phyloP scores from a whole-genome alignment of 164 flowering plant species.

The Litsea cubeba region DNA sequence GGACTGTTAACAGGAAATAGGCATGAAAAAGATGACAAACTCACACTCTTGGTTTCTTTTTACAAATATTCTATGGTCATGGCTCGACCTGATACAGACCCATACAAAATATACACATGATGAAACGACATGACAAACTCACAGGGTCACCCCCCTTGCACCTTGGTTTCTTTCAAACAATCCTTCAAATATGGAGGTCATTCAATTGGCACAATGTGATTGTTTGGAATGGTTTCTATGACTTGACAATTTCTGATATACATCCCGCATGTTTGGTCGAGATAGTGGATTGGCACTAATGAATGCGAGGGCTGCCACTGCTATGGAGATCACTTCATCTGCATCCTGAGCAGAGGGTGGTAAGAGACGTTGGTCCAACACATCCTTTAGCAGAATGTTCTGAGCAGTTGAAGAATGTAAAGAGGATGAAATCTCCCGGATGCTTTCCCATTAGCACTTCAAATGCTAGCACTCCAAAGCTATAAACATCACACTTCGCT shows the following conservation, averaged over 20 bases:
- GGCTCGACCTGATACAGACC: no score
- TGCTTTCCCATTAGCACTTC: slow-evolving; percentile 12
- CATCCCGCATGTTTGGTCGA: slow-evolving; percentile 8
- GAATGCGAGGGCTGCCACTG: slow-evolving; percentile 2
- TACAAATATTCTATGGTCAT: no score
- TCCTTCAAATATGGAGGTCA: not conserved
- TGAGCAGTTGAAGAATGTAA: not conserved
- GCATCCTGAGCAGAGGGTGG: not conserved
- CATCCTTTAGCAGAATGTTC: slow-evolving; percentile 1
- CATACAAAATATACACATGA: no score
- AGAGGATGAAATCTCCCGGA: slow-evolving; percentile 2
- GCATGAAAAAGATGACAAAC: no score
- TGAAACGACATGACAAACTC: no score
- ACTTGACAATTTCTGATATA: not conserved
- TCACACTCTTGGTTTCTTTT: no score
- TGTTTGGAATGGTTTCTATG: not conserved
- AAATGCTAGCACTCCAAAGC: slow-evolving; percentile 9
- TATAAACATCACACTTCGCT: slow-evolving; percentile 9
- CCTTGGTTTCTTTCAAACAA: no score
- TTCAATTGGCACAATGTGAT: not conserved
- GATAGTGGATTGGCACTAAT: slow-evolving; percentile 8
- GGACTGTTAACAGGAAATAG: no score
- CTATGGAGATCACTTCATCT: not conserved
- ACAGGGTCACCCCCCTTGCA: no score
- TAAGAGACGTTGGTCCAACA: slow-evolving; percentile 1